These are phyloP conservation scores for Skeletonema menzelii DNA, from an alignment of 108 stramenopile genomes.

Conservation along the genomic window DNA sequence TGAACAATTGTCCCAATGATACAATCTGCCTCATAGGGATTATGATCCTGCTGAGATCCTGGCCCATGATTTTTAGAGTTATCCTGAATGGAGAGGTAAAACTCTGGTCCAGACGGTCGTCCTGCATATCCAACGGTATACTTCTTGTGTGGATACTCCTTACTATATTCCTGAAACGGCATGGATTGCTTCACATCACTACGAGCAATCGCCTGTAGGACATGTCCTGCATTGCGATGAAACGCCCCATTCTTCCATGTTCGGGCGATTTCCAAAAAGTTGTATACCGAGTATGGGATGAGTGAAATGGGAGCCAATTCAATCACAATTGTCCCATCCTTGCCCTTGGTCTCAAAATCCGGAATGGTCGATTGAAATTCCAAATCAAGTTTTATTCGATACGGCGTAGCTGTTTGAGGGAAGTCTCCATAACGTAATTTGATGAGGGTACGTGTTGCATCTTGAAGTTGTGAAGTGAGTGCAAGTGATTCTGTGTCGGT, in stretches of 20 bases:
- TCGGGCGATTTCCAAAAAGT: slow-evolving; percentile 82
- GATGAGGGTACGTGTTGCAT: slow-evolving; percentile 62
- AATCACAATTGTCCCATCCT: slow-evolving; percentile 51
- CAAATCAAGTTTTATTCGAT: slow-evolving; percentile 67
- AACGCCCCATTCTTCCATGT: slow-evolving; percentile 73
- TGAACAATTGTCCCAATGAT: slow-evolving; percentile 80
- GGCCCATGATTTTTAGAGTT: slow-evolving; percentile 85
- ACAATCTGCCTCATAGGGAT: slow-evolving; percentile 91
- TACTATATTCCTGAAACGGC: slow-evolving; percentile 87
- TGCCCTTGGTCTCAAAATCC: slow-evolving; percentile 48
- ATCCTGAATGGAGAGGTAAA: slow-evolving; percentile 75
- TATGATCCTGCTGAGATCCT: slow-evolving; percentile 76
- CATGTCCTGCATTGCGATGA: slow-evolving; percentile 84
- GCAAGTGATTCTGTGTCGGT: slow-evolving; percentile 52
- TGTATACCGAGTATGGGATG: slow-evolving; percentile 72
- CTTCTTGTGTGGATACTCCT: slow-evolving; percentile 76
- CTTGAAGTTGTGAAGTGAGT: slow-evolving; percentile 56
- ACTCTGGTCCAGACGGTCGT: slow-evolving; percentile 81
- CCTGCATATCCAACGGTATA: slow-evolving; percentile 88
- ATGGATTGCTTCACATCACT: slow-evolving; percentile 45
- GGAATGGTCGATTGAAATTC: slow-evolving; percentile 77
- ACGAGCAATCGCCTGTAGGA: slow-evolving; percentile 66
- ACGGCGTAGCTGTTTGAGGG: slow-evolving; percentile 12
- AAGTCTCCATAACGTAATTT: slow-evolving; percentile 53
- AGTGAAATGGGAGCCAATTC: slow-evolving; percentile 71